Evolutionary conservation across 169 alveolate genomes (phyloP), one percentile per base, ranked within the genome.

Genomic region (Babesia ovata): DNA sequence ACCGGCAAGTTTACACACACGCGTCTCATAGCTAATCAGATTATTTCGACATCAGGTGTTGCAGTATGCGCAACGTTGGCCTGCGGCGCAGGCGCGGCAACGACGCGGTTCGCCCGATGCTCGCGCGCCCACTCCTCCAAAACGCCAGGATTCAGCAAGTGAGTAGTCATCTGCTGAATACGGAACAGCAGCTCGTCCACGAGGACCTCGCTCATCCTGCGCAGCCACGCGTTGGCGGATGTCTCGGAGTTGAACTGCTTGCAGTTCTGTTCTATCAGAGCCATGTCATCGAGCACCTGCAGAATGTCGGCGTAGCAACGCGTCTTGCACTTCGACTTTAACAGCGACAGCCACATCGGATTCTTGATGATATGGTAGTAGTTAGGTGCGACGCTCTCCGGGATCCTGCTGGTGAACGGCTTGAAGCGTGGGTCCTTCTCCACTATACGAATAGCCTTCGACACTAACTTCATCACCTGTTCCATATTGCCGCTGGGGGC

Each of bases 361-460:
- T 71, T 66, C 86, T 88, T 74, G 28, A 92, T 92, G 13, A 92
- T 60, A 63, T 79, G 70, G 72, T 91, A 92, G 70, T 92, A 92
- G 58, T 89, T 87, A 8, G 96, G 96, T 17, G 96, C 96, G 49
- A 86, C 84, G 48, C 91, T 78, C 61, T 92, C 96, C 28, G 92
- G 92, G 46, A 92, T 88, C 42, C 95, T 63, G 36, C 76, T 58
- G 78, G 90, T 75, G 63, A 92, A 92, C 2, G 92, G 93, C 90
- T 86, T 90, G 63, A 66, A 70, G 14, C 81, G 54, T 19, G 72
- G 45, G 59, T 78, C 87, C 78, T 84, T 84, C 78, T 84, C 89
- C 29, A 79, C 59, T 14, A 70, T 63, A 29, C 75, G 61, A 59
- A 78, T 33, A 33, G 75, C 77, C 67, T 84, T 84, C 8, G 74